These are phyloP conservation scores for Craterostigma plantagineum DNA, from an alignment of 257 asterid species.

Conservation along the genomic window DNA sequence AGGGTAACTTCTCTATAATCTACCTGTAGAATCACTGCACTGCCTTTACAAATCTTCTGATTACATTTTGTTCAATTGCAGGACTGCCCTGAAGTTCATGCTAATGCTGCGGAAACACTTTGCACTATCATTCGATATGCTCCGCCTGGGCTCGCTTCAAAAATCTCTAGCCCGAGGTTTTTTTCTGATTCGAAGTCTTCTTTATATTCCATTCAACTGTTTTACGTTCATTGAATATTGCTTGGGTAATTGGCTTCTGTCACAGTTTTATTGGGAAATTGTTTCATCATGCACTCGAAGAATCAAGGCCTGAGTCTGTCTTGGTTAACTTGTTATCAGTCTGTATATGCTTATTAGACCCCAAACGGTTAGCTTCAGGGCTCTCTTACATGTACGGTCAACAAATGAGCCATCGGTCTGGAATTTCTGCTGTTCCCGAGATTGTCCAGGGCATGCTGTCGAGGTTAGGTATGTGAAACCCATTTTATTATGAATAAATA, in stretches of 20 bases:
- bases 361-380: constrained; percentile 42
- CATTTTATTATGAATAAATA: no score
- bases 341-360: constrained; percentile 52
- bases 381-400: constrained; percentile 33
- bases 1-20: no score
- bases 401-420: constrained; percentile 26
- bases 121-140: constrained; percentile 65
- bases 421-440: constrained; percentile 25
- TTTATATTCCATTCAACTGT: neutral
- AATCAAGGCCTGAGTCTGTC: constrained; percentile 48
- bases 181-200: neutral
- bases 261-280: constrained; percentile 44
- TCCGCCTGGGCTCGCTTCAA: constrained; percentile 57
- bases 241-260: constrained; percentile 6
- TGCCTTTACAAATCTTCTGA: neutral
- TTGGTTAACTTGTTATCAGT: constrained; percentile 47
- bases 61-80: constrained; percentile 12
- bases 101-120: constrained; percentile 89
- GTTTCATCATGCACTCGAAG: constrained; percentile 48
- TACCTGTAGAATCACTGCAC: neutral
- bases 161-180: constrained; percentile 59
- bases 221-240: constrained; percentile 1
- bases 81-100: constrained; percentile 89
- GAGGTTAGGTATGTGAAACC: constrained; percentile 55
- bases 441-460: constrained; percentile 45